Conservation (phyloP, 345 rosid genomes). For the Citrus mangshanensis region DNA sequence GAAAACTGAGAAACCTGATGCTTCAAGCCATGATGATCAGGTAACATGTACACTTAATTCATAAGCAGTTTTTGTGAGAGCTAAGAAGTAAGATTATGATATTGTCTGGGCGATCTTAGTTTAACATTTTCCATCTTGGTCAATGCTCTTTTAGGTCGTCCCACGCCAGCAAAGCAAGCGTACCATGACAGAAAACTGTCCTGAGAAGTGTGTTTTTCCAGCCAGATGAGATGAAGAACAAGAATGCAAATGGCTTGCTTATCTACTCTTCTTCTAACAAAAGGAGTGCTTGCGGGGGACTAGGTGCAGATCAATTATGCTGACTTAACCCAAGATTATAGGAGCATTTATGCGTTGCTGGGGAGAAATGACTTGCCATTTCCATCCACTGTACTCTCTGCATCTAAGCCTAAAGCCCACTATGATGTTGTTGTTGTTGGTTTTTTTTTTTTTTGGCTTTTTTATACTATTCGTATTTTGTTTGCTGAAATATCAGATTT, state of each 20-base stretch:
- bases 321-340: neutral
- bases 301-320: neutral
- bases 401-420: neutral
- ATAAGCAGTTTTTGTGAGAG: neutral
- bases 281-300: neutral
- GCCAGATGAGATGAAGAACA: neutral
- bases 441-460: neutral
- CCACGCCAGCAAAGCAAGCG: neutral
- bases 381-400: neutral
- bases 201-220: neutral
- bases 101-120: neutral
- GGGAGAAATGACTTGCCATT: neutral
- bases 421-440: no score
- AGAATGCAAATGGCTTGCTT: neutral
- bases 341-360: neutral
- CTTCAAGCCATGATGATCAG: conserved; percentile 45
- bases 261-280: neutral
- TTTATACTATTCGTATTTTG: neutral
- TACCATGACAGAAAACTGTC: neutral
- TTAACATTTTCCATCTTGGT: neutral
- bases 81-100: neutral
- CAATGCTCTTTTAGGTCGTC: conserved; percentile 1
- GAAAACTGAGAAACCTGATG: conserved; percentile 19
- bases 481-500: neutral
- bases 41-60: conserved; percentile 9